Evolutionary conservation across 192 early-diverging fungal genomes (phyloP).

Genomic region (Mortierella antarctica): DNA sequence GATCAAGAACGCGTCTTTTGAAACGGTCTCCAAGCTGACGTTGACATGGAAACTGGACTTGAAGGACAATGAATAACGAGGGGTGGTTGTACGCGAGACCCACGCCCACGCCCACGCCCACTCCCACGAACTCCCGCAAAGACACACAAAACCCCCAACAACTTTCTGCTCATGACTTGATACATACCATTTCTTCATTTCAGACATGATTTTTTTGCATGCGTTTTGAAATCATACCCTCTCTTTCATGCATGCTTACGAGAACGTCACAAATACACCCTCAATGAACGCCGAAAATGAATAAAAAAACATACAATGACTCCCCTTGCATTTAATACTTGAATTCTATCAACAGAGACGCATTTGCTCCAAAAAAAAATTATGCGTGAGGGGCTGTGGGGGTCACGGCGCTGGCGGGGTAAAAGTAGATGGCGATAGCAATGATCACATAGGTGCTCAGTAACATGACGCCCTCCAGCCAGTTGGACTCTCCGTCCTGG

Average conservation of each 20-base stretch:
- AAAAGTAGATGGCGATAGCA: conserved; percentile 83
- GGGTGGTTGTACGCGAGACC: too few relatives aligned
- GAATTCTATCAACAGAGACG: not conserved
- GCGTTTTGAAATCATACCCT: too few relatives aligned
- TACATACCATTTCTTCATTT: too few relatives aligned
- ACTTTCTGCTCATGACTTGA: too few relatives aligned
- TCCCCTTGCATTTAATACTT: not conserved
- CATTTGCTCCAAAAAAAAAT: not conserved
- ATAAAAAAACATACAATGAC: not conserved
- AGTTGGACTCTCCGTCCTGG: conserved; percentile 90
- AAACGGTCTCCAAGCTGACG: conserved; percentile 39
- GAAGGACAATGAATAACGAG: not conserved
- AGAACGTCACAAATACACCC: too few relatives aligned
- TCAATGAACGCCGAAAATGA: not conserved
- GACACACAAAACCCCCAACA: too few relatives aligned
- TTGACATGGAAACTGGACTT: conserved; percentile 47
- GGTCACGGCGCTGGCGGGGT: conserved; percentile 49
- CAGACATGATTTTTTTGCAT: too few relatives aligned
- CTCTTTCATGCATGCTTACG: too few relatives aligned
- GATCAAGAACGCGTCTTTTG: conserved; percentile 47
- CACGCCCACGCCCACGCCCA: too few relatives aligned
- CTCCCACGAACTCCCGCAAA: too few relatives aligned
- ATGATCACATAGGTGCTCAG: conserved; percentile 86
- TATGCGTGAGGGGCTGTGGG: too few relatives aligned
- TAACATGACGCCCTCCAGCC: conserved; percentile 93